Percentiles rank a stretch among this genome's conserved stretches.
These are phyloP conservation scores for Trapa incisa DNA, from an alignment of 345 rosid species.

Conservation along the genomic window DNA sequence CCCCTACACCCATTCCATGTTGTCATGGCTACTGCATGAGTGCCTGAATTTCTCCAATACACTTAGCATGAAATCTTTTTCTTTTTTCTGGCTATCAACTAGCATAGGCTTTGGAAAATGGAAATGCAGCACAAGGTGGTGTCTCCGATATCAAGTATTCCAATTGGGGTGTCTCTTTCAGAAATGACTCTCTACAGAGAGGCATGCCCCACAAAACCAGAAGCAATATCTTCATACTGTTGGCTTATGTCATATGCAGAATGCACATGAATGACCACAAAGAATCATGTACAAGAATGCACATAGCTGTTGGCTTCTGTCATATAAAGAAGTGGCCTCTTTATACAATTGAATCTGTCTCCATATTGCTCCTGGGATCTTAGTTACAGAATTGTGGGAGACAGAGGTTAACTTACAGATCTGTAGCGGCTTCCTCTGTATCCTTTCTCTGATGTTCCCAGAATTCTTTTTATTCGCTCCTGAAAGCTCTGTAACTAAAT, in stretches of 20 bases:
- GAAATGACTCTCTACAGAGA: background rate
- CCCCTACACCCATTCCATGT: background rate
- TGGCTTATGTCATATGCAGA: background rate
- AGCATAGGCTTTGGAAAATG: background rate
- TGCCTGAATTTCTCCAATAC: background rate
- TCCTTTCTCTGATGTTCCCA: slow-evolving; percentile 23
- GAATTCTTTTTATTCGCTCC: slow-evolving; percentile 21
- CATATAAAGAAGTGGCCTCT: background rate
- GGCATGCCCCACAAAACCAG: background rate
- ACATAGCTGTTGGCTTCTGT: too few species aligned
- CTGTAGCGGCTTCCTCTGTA: slow-evolving; percentile 30
- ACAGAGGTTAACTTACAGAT: too few species aligned
- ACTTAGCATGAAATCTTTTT: background rate
- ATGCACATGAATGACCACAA: background rate
- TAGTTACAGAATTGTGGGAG: too few species aligned
- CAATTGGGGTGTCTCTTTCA: background rate
- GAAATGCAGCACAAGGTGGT: background rate
- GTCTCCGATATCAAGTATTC: background rate
- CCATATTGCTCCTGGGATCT: background rate
- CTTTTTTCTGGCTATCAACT: background rate
- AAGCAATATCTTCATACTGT: background rate
- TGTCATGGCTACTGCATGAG: background rate
- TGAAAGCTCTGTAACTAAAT: slow-evolving; percentile 24
- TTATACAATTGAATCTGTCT: slow-evolving; percentile 8
- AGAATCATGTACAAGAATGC: background rate